These are phyloP conservation scores for Marasmius sp. DNA, from an alignment of 1,284 basidiomycete species.

Conservation along the genomic window DNA sequence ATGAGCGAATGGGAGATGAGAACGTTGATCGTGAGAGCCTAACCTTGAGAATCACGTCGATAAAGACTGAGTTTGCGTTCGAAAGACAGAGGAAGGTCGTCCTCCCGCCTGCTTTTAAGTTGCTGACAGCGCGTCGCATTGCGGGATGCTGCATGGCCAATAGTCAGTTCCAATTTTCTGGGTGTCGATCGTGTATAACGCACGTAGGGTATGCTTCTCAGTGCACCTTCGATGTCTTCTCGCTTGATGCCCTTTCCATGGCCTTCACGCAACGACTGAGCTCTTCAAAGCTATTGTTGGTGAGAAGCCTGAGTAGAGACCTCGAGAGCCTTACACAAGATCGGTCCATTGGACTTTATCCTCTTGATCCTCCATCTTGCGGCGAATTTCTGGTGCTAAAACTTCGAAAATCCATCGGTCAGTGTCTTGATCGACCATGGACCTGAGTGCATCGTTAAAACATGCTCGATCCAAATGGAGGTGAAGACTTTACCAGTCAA, in stretches of 20 bases:
- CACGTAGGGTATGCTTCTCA: conserved; percentile 86
- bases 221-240: conserved; percentile 76
- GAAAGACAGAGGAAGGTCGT: conserved; percentile 91
- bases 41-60: conserved; percentile 84
- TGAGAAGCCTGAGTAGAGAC: conserved; percentile 1
- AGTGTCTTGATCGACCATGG: conserved; percentile 92
- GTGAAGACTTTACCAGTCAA: conserved; percentile 81
- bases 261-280: conserved; percentile 73
- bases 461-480: neutral
- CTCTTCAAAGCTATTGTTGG: conserved; percentile 44
- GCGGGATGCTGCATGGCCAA: conserved; percentile 79
- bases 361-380: conserved; percentile 78
- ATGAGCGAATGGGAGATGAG: neutral
- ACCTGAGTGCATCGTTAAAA: conserved; percentile 46
- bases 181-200: conserved; percentile 29
- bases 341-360: conserved; percentile 88
- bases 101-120: conserved; percentile 65
- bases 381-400: conserved; percentile 80
- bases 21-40: conserved; percentile 9
- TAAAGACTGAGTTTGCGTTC: conserved; percentile 94
- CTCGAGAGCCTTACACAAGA: conserved; percentile 69
- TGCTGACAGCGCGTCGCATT: conserved; percentile 86
- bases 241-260: conserved; percentile 67
- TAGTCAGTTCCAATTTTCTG: neutral
- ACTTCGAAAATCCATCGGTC: conserved; percentile 97